phyloP scores from a whole-genome alignment of 1,139 yeast species.

The Nadsonia commutata region DNA sequence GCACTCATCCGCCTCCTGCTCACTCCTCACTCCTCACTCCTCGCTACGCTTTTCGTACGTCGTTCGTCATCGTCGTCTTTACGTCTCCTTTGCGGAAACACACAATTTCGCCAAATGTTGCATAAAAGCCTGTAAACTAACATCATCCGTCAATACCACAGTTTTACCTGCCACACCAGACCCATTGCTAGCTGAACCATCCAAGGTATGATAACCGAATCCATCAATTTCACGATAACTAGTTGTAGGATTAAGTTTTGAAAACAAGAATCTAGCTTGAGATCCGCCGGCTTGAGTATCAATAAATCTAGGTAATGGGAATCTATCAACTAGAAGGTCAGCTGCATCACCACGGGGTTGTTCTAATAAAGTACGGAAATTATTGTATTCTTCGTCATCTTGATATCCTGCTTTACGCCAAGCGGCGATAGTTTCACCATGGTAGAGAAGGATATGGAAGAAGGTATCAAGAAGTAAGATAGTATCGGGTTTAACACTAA shows the following conservation, averaged over 20 bases:
- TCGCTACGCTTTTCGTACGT: too few species aligned
- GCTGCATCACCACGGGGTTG: slow-evolving; percentile 92
- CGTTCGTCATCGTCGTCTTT: background rate
- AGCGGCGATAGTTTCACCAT: slow-evolving; percentile 86
- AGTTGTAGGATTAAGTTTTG: slow-evolving; percentile 75
- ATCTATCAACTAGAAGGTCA: slow-evolving; percentile 76
- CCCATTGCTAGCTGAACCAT: background rate
- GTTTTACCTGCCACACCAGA: slow-evolving; percentile 42
- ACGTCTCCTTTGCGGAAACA: background rate
- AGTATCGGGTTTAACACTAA: slow-evolving; percentile 79
- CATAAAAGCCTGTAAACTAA: slow-evolving; percentile 82
- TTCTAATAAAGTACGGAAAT: slow-evolving; percentile 71
- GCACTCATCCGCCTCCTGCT: too few species aligned
- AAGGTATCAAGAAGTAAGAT: slow-evolving; percentile 84
- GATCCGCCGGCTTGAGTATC: slow-evolving; percentile 97
- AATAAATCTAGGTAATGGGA: slow-evolving; percentile 92
- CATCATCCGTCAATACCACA: slow-evolving; percentile 90
- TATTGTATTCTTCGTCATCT: slow-evolving; percentile 77
- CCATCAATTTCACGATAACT: slow-evolving; percentile 23
- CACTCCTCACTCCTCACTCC: too few species aligned
- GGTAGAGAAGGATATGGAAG: slow-evolving; percentile 90
- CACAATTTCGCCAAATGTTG: slow-evolving; percentile 64
- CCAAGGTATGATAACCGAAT: slow-evolving; percentile 27
- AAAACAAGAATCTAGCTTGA: slow-evolving; percentile 90
- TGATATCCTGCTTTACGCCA: slow-evolving; percentile 97